Base-by-base conservation (phyloP, 768 basidiomycete genomes). In the Boletus fagicola region DNA sequence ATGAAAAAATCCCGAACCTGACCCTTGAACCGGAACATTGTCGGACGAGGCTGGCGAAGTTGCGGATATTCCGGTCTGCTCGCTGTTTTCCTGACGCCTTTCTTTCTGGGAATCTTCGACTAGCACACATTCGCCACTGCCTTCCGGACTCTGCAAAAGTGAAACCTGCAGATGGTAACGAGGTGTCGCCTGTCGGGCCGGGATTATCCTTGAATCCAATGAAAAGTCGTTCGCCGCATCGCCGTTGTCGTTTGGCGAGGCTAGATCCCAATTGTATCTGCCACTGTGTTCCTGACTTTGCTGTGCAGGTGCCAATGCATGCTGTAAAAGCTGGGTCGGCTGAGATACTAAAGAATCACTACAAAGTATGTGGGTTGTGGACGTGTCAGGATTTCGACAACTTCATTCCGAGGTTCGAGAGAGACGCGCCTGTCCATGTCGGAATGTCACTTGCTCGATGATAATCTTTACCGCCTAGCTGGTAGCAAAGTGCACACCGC, bases 101-200 rank as follows among this genome's bases (percentile, higher is more conserved):
- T 84, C 84, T 66, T 83, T 82, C 66, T 83, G 84, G 0, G 80
- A 82, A 24, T 78, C 77, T 53, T 74, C 77, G 35, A 70, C 70
- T 42, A 71, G 54, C 18, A 49, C 67, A 18, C 73, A 68, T 33
- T 75, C 54, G 22, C 45, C 39, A 28, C 39, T 40, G 26, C 30
- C 48, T 24, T 61, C 53, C 5, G 53, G 53, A 40, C 54, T 58
- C 31, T 56, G 50, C 20, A 47, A 43, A 38, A 49, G 36, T 11
- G 61, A 54, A 53, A 49, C 74, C 5, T 66, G 59, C 58, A 83
- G 78, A 64, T 82, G 79, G 69, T 86, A 85, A 54, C 75, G 76
- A 30, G 81, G 79, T 39, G 74, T 66, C 38, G 72, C 68, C 61
- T 65, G 68, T 57, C 58, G 59, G 20, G 67, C 56, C 63, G 49